A percentile compares a stretch with the other conserved stretches of the same genome.
These are phyloP conservation scores for Ogataea henricii DNA, from an alignment of 805 yeast species.

Conservation along the genomic window DNA sequence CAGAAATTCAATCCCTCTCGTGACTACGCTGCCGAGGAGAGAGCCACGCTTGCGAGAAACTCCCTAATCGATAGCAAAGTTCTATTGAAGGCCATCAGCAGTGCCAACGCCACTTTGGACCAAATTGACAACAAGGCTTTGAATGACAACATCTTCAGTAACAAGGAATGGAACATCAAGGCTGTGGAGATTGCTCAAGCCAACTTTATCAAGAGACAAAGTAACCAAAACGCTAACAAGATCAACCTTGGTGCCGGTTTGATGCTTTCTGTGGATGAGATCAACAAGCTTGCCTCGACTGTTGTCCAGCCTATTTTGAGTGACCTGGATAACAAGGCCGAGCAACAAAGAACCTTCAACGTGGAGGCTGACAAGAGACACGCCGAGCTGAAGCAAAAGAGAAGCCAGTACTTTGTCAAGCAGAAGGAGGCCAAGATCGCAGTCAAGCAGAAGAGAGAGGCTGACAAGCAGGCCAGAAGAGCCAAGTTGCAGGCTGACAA, in stretches of 20 bases:
- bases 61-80: constrained; percentile 44
- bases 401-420: constrained; percentile 39
- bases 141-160: constrained; percentile 28
- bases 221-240: constrained; percentile 47
- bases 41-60: constrained; percentile 41
- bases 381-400: constrained; percentile 43
- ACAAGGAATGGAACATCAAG: constrained; percentile 52
- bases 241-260: constrained; percentile 89
- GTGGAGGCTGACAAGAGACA: constrained; percentile 42
- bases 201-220: constrained; percentile 57
- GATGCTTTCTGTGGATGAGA: constrained; percentile 70
- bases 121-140: constrained; percentile 30
- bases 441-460: constrained; percentile 36
- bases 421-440: constrained; percentile 41
- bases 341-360: constrained; percentile 63
- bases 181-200: constrained; percentile 80
- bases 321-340: constrained; percentile 71
- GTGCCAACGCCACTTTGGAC: constrained; percentile 42
- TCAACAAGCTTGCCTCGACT: constrained; percentile 75
- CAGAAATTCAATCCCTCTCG: constrained; percentile 38
- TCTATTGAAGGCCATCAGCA: constrained; percentile 51
- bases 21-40: constrained; percentile 46
- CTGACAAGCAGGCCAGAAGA: constrained; percentile 41
- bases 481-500: constrained; percentile 50
- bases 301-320: constrained; percentile 81